phyloP scores from a whole-genome alignment of 2,329 filamentous ascomycete genomes.

The Lojkania enalia region DNA sequence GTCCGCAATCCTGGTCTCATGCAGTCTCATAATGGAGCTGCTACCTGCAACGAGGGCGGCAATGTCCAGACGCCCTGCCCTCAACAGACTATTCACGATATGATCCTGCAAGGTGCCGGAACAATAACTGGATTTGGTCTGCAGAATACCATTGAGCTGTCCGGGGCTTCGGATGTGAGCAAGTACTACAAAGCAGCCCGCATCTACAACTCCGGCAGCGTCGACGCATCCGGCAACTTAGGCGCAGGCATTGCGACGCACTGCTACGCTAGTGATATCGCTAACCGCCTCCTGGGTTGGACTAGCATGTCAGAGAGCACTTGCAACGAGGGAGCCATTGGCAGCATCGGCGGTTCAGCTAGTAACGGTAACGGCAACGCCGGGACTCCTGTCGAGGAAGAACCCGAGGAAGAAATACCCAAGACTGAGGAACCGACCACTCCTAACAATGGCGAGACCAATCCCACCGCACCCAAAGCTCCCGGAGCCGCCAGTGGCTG shows the following conservation, averaged over 20 bases:
- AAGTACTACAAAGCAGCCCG: slow-evolving; percentile 54
- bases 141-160: slow-evolving; percentile 38
- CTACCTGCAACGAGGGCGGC: slow-evolving; percentile 42
- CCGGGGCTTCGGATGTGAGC: slow-evolving; percentile 35
- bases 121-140: slow-evolving; percentile 50
- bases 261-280: slow-evolving; percentile 58
- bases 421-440: background rate
- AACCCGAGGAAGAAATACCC: background rate
- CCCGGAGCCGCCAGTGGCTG: slow-evolving; percentile 26
- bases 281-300: slow-evolving; percentile 54
- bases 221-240: slow-evolving; percentile 42
- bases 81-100: slow-evolving; percentile 40
- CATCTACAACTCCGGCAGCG: slow-evolving; percentile 55
- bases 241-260: slow-evolving; percentile 49
- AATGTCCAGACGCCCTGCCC: slow-evolving; percentile 46
- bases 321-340: slow-evolving; percentile 25
- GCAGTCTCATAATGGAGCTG: slow-evolving; percentile 49
- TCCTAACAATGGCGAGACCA: slow-evolving; percentile 9
- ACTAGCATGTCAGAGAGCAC: slow-evolving; percentile 20
- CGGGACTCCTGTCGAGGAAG: slow-evolving; percentile 1
- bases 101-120: slow-evolving; percentile 52
- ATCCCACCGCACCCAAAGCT: slow-evolving; percentile 12
- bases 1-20: slow-evolving; percentile 53
- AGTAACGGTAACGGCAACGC: slow-evolving; percentile 6
- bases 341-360: slow-evolving; percentile 12